Percentiles rank a stretch among this genome's conserved stretches.
These are phyloP conservation scores for Capsicum baccatum DNA, from an alignment of 257 asterid genomes.

Conservation along the genomic window DNA sequence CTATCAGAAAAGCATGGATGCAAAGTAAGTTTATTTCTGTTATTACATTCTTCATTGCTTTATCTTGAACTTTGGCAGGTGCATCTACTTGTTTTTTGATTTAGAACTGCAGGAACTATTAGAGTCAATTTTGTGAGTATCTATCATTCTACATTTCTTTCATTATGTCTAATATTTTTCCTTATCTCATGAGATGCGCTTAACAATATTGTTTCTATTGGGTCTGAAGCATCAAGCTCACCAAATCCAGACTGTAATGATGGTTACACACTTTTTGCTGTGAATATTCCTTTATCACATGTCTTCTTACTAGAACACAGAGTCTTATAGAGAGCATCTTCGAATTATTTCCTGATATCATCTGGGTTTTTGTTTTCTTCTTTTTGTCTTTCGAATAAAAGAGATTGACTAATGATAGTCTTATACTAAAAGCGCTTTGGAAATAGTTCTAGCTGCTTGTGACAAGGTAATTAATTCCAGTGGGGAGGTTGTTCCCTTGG, in stretches of 20 bases:
- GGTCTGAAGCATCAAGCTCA: conserved; percentile 74
- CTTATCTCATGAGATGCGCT: conserved; percentile 75
- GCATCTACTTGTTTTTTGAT: background rate
- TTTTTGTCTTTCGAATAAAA: conserved; percentile 40
- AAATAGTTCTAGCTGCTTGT: too few species aligned
- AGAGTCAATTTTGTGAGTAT: conserved; percentile 16
- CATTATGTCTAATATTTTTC: conserved; percentile 24
- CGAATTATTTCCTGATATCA: background rate
- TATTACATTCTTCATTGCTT: conserved; percentile 4
- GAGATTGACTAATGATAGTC: conserved; percentile 68
- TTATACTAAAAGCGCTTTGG: too few species aligned
- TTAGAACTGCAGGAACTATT: conserved; percentile 27
- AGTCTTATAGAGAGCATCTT: background rate
- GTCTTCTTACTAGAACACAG: background rate
- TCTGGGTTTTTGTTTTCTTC: conserved; percentile 13
- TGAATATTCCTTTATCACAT: background rate
- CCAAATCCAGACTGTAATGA: conserved; percentile 77
- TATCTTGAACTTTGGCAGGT: conserved; percentile 33
- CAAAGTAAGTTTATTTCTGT: too few species aligned
- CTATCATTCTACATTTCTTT: conserved; percentile 32
- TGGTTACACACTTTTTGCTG: conserved; percentile 67
- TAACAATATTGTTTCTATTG: conserved; percentile 83
- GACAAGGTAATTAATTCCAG: too few species aligned
- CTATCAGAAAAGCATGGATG: too few species aligned
- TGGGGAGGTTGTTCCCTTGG: too few species aligned